Evolutionary conservation across 805 yeast genomes (phyloP).

Genomic region (Myxozyma melibiosi): DNA sequence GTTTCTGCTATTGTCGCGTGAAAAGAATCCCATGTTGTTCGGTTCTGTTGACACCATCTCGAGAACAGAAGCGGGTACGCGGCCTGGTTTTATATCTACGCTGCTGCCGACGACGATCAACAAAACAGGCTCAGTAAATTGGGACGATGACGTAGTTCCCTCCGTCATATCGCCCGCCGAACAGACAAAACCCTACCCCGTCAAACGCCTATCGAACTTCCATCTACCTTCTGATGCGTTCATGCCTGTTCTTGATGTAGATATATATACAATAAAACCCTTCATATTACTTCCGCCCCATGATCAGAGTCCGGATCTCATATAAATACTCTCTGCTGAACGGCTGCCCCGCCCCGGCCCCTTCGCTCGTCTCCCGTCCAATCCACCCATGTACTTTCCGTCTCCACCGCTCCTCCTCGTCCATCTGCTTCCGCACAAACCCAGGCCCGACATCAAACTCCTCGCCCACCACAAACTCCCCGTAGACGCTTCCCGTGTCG

Average conservation of each 20-base stretch:
- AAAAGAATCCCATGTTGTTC: slow-evolving; percentile 6
- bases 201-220: not conserved
- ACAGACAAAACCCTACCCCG: not conserved
- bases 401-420: slow-evolving; percentile 44
- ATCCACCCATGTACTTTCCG: slow-evolving; percentile 43
- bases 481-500: slow-evolving; percentile 17
- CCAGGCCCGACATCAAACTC: slow-evolving; percentile 41
- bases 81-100: not conserved
- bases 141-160: not conserved
- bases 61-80: no score
- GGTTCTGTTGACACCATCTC: not conserved
- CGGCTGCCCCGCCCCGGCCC: slow-evolving; percentile 13
- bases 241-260: no score
- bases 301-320: slow-evolving; percentile 43
- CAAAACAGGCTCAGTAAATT: not conserved
- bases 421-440: slow-evolving; percentile 36
- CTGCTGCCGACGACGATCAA: slow-evolving; percentile 6
- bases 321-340: slow-evolving; percentile 36
- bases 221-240: not conserved
- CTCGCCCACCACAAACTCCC: slow-evolving; percentile 39
- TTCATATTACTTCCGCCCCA: slow-evolving; percentile 28
- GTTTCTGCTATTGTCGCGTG: not conserved
- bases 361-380: slow-evolving; percentile 26
- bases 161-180: not conserved
- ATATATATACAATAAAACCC: not conserved